These are phyloP conservation scores for Cairneyella variabilis DNA, from an alignment of 495 filamentous ascomycete genomes.

Conservation along the genomic window DNA sequence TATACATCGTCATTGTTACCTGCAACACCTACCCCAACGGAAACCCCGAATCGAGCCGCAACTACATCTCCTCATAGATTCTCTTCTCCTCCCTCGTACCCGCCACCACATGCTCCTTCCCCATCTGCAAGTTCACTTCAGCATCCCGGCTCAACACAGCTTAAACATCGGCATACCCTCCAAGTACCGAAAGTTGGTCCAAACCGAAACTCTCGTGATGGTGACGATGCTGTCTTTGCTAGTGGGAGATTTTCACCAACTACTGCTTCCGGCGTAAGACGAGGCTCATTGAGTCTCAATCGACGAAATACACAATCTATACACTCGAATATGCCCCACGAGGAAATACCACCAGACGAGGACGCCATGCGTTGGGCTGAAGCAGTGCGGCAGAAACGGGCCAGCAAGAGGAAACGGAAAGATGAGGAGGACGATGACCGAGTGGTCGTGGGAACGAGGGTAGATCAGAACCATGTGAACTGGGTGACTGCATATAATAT, in stretches of 20 bases:
- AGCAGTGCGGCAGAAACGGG: constrained; percentile 82
- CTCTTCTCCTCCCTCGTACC: constrained; percentile 66
- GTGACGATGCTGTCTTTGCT: constrained; percentile 61
- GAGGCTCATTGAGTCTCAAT: constrained; percentile 77
- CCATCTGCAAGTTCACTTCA: constrained; percentile 37
- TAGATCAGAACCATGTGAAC: constrained; percentile 95
- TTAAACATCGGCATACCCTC: constrained; percentile 84
- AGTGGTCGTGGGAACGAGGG: constrained; percentile 94
- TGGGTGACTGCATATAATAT: constrained; percentile 99
- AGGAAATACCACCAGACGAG: constrained; percentile 82
- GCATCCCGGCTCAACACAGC: constrained; percentile 39
- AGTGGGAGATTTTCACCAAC: constrained; percentile 87
- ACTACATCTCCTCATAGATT: constrained; percentile 57
- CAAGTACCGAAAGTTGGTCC: constrained; percentile 68
- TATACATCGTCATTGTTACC: constrained; percentile 29
- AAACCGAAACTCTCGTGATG: constrained; percentile 47
- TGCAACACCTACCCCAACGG: constrained; percentile 39
- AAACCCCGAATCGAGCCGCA: constrained; percentile 35
- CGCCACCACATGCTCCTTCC: constrained; percentile 48
- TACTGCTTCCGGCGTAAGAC: constrained; percentile 48
- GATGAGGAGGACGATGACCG: constrained; percentile 93
- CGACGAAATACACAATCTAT: constrained; percentile 79
- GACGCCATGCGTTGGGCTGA: constrained; percentile 92
- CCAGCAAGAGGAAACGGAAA: constrained; percentile 71
- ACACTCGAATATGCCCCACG: constrained; percentile 75